Base-by-base conservation (phyloP, 768 basidiomycete species). In the Xerocomellus dryophilus region DNA sequence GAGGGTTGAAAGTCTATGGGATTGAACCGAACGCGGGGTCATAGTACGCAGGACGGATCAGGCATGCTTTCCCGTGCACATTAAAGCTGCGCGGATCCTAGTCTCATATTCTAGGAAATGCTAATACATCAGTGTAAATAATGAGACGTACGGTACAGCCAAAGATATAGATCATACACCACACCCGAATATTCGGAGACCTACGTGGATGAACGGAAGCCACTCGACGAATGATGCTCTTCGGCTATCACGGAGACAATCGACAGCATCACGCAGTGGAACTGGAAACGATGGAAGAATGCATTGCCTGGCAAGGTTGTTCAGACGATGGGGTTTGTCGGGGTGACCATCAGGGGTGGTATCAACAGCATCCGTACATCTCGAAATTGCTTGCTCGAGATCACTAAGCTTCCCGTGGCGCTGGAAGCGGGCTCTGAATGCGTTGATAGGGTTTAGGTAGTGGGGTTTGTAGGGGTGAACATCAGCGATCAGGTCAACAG, bases 11-110 rank as follows among this genome's bases (percentile, higher is more conserved):
- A 7, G 60, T 71, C n/a, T 58, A 62, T 48, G 69, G 69, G 23
- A 65, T 70, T 7, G 69, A 70, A 50, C 85, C 85, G 79, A 69
- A 66, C 12, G 66, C 61, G 20, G 57, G 47, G 8, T 21, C 50
- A 7, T 64, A 60, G 39, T 4, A 12, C 31, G 25, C n/a, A 35
- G 27, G 15, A 17, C 43, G 12, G 27, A 38, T 34, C 43, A 12
- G 35, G 25, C 11, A 34, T 18, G 7, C 25, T 3, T 31, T 20
- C 3, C 29, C 27, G 6, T 36, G 8, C 21, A 15, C 10, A 29
- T 21, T 12, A 8, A 2, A 9, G 2, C 29, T 29, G 29, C 29
- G 10, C 10, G 9, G 38, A 31, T 35, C 23, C 18, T 29, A 6
- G 29, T 42, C 17, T 29, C 29, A 10, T 10, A 3, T 29, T 29